phyloP scores from a whole-genome alignment of 257 asterid genomes.

The Thymus quinquecostatus region DNA sequence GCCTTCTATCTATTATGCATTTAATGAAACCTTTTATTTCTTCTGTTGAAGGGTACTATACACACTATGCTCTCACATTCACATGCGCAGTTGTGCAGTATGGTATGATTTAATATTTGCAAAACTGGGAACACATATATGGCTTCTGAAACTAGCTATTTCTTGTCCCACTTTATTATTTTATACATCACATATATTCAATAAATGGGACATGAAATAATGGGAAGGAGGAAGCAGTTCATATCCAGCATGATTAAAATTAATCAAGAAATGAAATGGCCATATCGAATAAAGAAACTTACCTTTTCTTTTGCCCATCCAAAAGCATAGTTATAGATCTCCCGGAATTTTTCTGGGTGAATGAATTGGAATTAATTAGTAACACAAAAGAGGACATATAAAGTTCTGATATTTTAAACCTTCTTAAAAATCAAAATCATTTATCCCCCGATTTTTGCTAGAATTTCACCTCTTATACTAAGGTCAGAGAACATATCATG shows the following conservation, averaged over 20 bases:
- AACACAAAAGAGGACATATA: conserved; percentile 4
- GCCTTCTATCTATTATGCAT: background rate
- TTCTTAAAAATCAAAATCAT: background rate
- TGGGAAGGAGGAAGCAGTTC: background rate
- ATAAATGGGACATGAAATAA: too few species aligned
- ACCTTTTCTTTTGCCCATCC: conserved; percentile 99
- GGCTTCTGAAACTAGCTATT: conserved; percentile 3
- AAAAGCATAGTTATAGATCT: conserved; percentile 94
- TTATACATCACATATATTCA: too few species aligned
- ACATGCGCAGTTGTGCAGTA: conserved; percentile 12
- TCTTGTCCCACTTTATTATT: too few species aligned
- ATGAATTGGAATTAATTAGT: conserved; percentile 27
- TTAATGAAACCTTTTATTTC: background rate
- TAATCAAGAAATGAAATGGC: background rate
- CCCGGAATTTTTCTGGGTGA: conserved; percentile 85
- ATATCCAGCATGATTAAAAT: conserved; percentile 24
- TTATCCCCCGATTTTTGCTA: background rate
- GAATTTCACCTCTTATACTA: conserved; percentile 5
- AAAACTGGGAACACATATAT: background rate
- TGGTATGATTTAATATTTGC: background rate
- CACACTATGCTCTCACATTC: background rate
- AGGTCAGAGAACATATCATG: background rate
- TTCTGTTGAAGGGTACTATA: background rate
- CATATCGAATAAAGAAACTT: conserved; percentile 27
- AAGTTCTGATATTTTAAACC: conserved; percentile 10